phyloP scores from a whole-genome alignment of 805 yeast species.

The Wickerhamiella kurtzmanii region DNA sequence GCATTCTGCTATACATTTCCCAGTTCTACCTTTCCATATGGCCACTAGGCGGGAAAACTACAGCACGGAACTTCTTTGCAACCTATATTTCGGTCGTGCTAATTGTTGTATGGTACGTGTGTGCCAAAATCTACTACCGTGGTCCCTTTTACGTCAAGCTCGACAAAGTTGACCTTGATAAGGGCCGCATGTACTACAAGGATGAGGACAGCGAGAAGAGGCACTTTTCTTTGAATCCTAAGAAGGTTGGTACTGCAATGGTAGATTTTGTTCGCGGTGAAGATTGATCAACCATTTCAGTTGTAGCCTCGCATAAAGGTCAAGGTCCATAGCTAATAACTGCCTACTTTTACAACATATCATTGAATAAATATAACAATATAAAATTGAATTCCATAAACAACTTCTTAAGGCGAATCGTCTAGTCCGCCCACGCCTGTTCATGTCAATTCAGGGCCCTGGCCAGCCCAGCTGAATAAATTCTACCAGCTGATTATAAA shows the following conservation, averaged over 20 bases:
- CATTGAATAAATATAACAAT: no score
- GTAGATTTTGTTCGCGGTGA: background rate
- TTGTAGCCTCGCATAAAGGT: background rate
- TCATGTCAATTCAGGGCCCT: no score
- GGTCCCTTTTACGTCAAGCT: conserved; percentile 4
- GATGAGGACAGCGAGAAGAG: background rate
- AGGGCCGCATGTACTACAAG: background rate
- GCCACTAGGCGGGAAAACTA: conserved; percentile 32
- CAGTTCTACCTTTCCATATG: conserved; percentile 58
- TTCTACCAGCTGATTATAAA: no score
- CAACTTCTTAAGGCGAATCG: no score
- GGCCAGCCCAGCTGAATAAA: no score
- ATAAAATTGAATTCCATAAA: no score
- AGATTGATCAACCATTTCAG: no score
- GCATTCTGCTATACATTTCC: conserved; percentile 42
- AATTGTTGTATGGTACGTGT: conserved; percentile 27
- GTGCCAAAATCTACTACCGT: conserved; percentile 29
- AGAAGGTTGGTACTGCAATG: background rate
- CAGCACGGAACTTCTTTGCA: conserved; percentile 29
- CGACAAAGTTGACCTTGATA: background rate
- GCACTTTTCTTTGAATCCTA: background rate
- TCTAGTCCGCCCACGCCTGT: no score
- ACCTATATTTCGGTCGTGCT: conserved; percentile 29
- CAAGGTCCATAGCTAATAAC: background rate
- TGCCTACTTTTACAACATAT: background rate